Evolutionary conservation across 140 eudicot genomes (phyloP), one percentile per base, ranked within the genome.

Genomic region (Stevia rebaudiana): DNA sequence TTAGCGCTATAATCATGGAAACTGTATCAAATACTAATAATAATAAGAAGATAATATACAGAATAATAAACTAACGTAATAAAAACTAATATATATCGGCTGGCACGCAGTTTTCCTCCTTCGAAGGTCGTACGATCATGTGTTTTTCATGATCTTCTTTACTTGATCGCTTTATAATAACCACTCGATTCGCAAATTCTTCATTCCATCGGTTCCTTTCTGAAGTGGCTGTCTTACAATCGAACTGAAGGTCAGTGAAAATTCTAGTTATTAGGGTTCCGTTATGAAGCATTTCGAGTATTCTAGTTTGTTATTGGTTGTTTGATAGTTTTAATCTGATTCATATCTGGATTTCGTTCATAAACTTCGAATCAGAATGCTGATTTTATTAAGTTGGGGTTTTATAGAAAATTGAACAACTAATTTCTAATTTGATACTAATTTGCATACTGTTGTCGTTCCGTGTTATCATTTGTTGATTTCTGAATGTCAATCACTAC

Each of bases 221-320:
- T 28, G 33, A 28, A 28, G 30, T 12, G 62, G 11, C 39, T 50
- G 36, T 51, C 40, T 23, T 36, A 36, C 71, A 66, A 50, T 33
- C 11, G 17, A 39, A 67, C 42, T 21, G 16, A 67, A 67, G 43
- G 73, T 53, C 15, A 67, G 54, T 53, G 13, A 16, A 8, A 52
- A 33, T 22, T 53, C 8, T 22, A 36, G 23, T 39, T 7, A 52
- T 54, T 51, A 23, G 50, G 71, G 31, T 53, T 52, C 6, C 19
- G 16, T 53, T 52, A 18, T 15, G 4, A 51, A 15, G 7, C 13
- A 11, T 53, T 52, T 33, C 22, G 4, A 50, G 24, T 12, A 0
- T 66, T 36, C 49, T 51, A 31, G 28, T 36, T 51, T 12, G 28
- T 36, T 52, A 24, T 36, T 33, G 8, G 37, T 33, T 33, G 37